Base-by-base conservation (phyloP, 768 basidiomycete species). In the Serpula lacrymans region DNA sequence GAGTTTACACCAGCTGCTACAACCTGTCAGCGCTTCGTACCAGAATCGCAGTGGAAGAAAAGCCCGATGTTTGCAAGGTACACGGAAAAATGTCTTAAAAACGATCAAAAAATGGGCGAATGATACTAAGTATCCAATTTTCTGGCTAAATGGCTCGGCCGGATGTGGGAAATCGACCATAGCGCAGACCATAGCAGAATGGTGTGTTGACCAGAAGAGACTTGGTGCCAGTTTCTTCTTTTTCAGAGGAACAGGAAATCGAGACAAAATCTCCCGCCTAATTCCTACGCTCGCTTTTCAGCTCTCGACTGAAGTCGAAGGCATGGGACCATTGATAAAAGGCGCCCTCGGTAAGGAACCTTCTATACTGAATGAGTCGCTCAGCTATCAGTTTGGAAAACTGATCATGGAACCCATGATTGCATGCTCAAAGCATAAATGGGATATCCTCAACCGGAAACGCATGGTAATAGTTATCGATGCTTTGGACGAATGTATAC, bases 161-260 rank as follows among this genome's bases (percentile, higher is more conserved):
- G 69, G 69, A 8, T 52, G 47, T 8, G 69, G 69, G 8, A 70
- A 69, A 46, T 65, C 66, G 2, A 45, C 65, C 18, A 62, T 71
- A 13, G 57, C 65, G 5, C 56, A 62, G 26, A 60, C 63, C 5
- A 45, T 69, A n/a, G 59, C 61, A 11, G 14, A 49, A 5, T 41
- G 38, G 14, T 51, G 58, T 11, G 35, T 47, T 12, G 33, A 51
- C 4, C 31, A 40, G 11, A 43, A 48, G 3, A 32, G 41, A 9
- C 59, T 70, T 12, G 67, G 63, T 3, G 57, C 61, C 3, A 63
- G 51, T 13, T 67, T 62, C 44, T 62, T 59, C 45, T 67, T 65
- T 41, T 51, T 57, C 24, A 46, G 52, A 14, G 14, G 2, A 43
- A 41, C 12, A 34, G 49, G 20, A 38, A 49, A 7, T 52, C 42